These are phyloP conservation scores for Calendula officinalis DNA, from an alignment of 129 eudicot species.

Conservation along the genomic window DNA sequence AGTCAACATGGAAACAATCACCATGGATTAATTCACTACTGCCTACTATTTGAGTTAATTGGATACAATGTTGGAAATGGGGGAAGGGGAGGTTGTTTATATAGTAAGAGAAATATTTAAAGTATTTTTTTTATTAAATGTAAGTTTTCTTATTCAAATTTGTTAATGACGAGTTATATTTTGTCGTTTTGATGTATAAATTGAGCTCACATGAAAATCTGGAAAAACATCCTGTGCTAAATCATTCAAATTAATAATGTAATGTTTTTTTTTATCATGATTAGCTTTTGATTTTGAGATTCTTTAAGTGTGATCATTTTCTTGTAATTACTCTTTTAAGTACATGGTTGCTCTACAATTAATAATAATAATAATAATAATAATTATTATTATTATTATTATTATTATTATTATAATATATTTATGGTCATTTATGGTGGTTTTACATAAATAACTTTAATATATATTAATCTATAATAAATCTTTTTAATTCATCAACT, in stretches of 20 bases:
- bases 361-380: too few species aligned
- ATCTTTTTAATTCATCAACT: too few species aligned
- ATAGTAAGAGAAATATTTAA: background rate
- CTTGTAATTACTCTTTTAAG: background rate
- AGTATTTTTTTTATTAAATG: background rate
- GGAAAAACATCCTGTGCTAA: conserved; percentile 15
- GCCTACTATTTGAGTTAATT: background rate
- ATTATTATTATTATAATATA: too few species aligned
- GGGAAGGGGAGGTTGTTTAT: background rate
- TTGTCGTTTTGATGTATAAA: conserved; percentile 7
- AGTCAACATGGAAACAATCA: conserved; percentile 27
- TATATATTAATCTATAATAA: too few species aligned
- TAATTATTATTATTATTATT: too few species aligned
- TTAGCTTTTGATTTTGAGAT: background rate
- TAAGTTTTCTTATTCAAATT: background rate
- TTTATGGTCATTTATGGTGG: too few species aligned
- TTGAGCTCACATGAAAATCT: conserved; percentile 10
- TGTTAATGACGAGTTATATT: background rate
- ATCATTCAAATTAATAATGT: background rate
- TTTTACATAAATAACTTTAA: too few species aligned
- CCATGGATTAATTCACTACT: conserved; percentile 21
- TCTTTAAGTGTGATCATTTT: background rate
- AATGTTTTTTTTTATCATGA: background rate
- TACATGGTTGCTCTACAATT: too few species aligned
- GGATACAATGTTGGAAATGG: conserved; percentile 16